Evolutionary conservation across 768 basidiomycete species (phyloP).

Genomic region (Lactarius sanguifluus): DNA sequence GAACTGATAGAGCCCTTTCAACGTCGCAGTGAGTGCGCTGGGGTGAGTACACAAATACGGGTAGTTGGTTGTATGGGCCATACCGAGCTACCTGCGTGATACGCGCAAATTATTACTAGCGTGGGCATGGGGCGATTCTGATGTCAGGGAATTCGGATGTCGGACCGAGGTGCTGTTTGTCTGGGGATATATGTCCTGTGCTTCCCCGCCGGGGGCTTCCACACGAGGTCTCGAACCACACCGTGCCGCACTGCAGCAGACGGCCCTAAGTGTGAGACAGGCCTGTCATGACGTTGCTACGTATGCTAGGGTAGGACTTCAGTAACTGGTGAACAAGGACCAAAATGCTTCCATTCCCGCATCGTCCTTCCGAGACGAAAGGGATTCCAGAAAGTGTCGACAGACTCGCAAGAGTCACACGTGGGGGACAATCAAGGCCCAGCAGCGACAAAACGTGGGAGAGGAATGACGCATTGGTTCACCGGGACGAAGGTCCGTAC

Average conservation of each 20-base stretch:
- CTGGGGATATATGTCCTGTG: not conserved
- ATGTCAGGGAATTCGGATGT: conserved; percentile 13
- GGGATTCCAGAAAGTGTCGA: conserved; percentile 5
- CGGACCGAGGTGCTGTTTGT: conserved; percentile 10
- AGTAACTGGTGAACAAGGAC: not conserved
- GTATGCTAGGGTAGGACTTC: not conserved
- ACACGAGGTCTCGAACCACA: not conserved
- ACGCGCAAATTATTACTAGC: not conserved
- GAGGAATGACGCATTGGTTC: conserved; percentile 3
- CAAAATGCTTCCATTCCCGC: not conserved
- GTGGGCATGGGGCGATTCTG: not conserved
- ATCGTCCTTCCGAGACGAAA: not conserved
- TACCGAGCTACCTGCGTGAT: not conserved
- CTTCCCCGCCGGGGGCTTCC: not conserved
- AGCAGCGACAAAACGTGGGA: conserved; percentile 19
- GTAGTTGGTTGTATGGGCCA: not conserved
- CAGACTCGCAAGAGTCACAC: not conserved
- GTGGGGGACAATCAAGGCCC: not conserved
- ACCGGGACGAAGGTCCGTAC: conserved; percentile 12
- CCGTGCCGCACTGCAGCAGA: not conserved
- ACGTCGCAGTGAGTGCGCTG: not conserved
- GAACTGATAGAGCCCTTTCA: not conserved
- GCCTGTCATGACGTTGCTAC: not conserved
- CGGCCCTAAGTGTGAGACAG: not conserved
- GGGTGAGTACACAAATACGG: not conserved